These are phyloP conservation scores for Vitis labrusca DNA, from an alignment of 164 flowering plant genomes.

Conservation along the genomic window DNA sequence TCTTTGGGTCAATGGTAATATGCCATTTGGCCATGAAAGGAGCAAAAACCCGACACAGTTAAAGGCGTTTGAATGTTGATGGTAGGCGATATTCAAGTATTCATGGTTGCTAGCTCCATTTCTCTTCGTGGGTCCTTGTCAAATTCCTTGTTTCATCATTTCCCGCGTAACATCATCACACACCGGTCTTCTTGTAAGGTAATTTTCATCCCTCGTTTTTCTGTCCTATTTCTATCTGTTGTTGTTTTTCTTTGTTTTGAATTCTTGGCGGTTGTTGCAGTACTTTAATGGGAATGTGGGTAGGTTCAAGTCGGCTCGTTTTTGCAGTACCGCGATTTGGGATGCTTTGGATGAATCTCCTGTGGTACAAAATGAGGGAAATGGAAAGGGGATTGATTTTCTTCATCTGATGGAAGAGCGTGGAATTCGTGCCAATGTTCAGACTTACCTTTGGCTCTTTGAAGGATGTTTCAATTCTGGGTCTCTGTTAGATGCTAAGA, in stretches of 20 bases:
- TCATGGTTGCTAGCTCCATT: constrained; percentile 19
- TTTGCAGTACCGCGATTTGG: constrained; percentile 14
- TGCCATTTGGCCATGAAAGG: too few species aligned
- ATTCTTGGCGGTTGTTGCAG: constrained; percentile 19
- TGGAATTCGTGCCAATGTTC: constrained; percentile 23
- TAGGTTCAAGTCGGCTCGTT: constrained; percentile 12
- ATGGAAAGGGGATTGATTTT: constrained; percentile 12
- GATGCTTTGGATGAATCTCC: constrained; percentile 11
- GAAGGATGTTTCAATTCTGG: constrained; percentile 24
- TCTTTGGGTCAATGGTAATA: too few species aligned
- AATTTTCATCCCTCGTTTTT: constrained; percentile 1
- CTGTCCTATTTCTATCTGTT: not conserved
- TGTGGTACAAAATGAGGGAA: constrained; percentile 7
- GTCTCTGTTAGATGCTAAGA: constrained; percentile 16
- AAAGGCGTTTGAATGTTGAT: too few species aligned
- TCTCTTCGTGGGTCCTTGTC: constrained; percentile 25
- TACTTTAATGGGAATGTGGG: constrained; percentile 19
- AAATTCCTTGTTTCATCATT: constrained; percentile 15
- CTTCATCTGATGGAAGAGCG: constrained; percentile 20
- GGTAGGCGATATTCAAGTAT: too few species aligned
- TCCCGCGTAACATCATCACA: constrained; percentile 19
- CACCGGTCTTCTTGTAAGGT: constrained; percentile 16
- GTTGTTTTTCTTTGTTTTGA: not conserved
- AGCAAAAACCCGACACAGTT: too few species aligned
- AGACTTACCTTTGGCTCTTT: constrained; percentile 26